Base-by-base conservation (phyloP, 176 grass and related monocot species). In the Urochloa ruziziensis region DNA sequence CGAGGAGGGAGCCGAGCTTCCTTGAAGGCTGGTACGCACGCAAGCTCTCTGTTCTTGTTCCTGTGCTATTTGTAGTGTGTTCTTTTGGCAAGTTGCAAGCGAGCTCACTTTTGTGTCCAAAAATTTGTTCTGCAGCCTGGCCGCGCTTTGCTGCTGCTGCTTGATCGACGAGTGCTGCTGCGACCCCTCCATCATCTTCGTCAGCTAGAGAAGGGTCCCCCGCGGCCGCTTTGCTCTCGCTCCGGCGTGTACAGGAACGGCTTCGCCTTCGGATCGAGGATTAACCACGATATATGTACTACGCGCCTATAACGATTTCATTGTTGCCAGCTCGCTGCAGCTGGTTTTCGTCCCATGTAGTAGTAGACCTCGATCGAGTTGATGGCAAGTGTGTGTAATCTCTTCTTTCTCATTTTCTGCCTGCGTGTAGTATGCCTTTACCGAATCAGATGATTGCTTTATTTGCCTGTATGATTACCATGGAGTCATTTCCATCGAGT, bases 151-250 rank as follows among this genome's bases (percentile, higher is more conserved):
- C 63, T 94, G 93, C 65, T 90, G 90, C 82, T 94, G 78, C 84
- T 18, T 94, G 39, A 58, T 94, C 71, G 93, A 94, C 52, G 93
- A 94, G 87, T 94, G 93, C 83, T 94, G 91, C 88, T 93, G 93
- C 36, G 93, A 94, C 75, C 93, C 93, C 0, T 92, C 93, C 18
- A 30, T 94, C 27, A 83, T 94, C 34, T 94, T 90, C 70, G 29
- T 88, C 44, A 66, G 61, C 62, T 92, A 79, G 74, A 37, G 2
- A 19, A 67, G 14, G 44, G 24, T 2, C n/a, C 17, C 15, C 12
- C 1, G 8, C 3, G 2, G 1, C 19, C 18, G 17, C 23, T 10
- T 9, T 44, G 48, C 48, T 51, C 48, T 18, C 16, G 46, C 12
- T 7, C 51, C 0, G 9, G 52, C 10, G 54, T 69, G 79, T 81